These are phyloP conservation scores for Globisporangium rhizosaccharum DNA, from an alignment of 352 stramenopile species.

Conservation along the genomic window DNA sequence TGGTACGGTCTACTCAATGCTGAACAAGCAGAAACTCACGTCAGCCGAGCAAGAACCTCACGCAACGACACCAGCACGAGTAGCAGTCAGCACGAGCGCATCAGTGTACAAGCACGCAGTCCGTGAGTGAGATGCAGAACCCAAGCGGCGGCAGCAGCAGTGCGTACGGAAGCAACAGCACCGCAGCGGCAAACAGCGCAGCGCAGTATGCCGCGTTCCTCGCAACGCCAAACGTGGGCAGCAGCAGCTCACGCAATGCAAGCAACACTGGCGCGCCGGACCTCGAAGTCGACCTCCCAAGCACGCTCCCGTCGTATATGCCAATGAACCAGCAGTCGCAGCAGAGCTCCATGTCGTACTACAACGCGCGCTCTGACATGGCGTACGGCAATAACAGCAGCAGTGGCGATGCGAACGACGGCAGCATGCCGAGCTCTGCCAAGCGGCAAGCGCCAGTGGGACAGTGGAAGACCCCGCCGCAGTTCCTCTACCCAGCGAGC, in stretches of 20 bases:
- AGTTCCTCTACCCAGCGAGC: conserved; percentile 37
- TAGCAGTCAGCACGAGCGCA: neutral
- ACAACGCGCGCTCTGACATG: conserved; percentile 12
- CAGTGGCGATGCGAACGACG: neutral
- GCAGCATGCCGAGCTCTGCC: conserved; percentile 16
- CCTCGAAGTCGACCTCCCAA: conserved; percentile 56
- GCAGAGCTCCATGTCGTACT: conserved; percentile 21
- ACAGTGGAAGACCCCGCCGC: conserved; percentile 59
- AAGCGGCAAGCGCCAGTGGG: conserved; percentile 46
- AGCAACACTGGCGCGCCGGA: conserved; percentile 9
- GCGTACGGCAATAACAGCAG: neutral
- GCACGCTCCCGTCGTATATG: conserved; percentile 73
- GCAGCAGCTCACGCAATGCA: neutral
- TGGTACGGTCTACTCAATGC: too few relatives aligned
- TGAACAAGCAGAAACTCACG: too few relatives aligned
- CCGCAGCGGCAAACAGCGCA: conserved; percentile 2
- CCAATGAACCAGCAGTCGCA: conserved; percentile 20
- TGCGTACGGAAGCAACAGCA: conserved; percentile 11
- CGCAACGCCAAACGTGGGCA: conserved; percentile 5
- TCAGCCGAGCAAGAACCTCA: too few relatives aligned
- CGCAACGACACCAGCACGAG: too few relatives aligned
- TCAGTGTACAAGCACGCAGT: neutral
- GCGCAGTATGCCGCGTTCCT: conserved; percentile 13
- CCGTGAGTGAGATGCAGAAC: conserved; percentile 15
- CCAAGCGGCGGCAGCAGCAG: conserved; percentile 3